Evolutionary conservation across 2,329 filamentous ascomycete genomes (phyloP), one percentile per base, ranked within the genome.

Genomic region (Ascosphaera acerosa): DNA sequence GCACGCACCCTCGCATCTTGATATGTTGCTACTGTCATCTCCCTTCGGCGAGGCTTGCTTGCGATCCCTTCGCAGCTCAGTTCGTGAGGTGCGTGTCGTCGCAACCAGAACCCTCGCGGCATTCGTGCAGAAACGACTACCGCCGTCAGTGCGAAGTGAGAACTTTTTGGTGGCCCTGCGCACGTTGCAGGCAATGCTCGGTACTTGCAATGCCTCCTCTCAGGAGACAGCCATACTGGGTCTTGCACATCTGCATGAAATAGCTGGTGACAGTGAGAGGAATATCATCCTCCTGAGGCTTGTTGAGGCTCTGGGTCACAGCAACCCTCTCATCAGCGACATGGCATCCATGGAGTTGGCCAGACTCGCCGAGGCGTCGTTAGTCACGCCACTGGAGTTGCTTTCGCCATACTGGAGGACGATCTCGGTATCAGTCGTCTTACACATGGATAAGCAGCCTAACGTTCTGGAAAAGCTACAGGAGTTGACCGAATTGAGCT

Each of bases 321-420:
- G 66, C 26, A 91, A 89, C 47, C 65, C 67, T 23, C 64, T 91
- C 18, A 59, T 90, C 6, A 78, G 73, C 32, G 75, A 73, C 3
- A 66, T 81, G 38, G 78, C 84, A 3, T 87, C 81, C 47, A 75
- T 76, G 39, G 82, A 70, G 62, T 55, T 91, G 23, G 59, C 75
- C 14, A 70, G 69, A 36, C 59, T 94, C 30, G 75, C 81, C 2
- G 64, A 72, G 32, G 56, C 61, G 30, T 63, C 70, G 25, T 58
- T 61, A 3, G 58, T 66, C 22, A 72, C 67, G 1, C 63, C 72
- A 2, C 61, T 64, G 17, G 66, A 70, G 10, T 56, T 97, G 0
- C 72, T 94, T 34, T 69, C 72, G 33, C 81, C 84, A 1, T 94
- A 81, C 48, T 94, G 84, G 82, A 68, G 70, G 39, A 84, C 66